These are phyloP conservation scores for Termitomyces sp. DNA, from an alignment of 768 basidiomycete genomes.

Conservation along the genomic window DNA sequence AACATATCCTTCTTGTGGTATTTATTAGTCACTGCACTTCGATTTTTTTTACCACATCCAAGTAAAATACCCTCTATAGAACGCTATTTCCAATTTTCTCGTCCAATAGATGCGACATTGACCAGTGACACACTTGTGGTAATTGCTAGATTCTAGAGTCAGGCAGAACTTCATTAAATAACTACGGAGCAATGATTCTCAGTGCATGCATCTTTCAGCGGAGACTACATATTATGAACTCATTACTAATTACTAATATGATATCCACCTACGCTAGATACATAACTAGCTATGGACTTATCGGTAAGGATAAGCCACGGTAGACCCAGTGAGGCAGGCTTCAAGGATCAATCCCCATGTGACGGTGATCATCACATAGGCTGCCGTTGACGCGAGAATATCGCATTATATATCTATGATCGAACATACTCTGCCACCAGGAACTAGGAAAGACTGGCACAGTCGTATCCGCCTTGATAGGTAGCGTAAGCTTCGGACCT, in stretches of 20 bases:
- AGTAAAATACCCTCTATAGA: neutral
- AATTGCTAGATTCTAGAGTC: neutral
- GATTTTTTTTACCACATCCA: neutral
- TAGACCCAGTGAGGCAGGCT: neutral
- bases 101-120: neutral
- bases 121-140: neutral
- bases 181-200: neutral
- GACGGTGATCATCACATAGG: neutral
- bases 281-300: too few relatives aligned
- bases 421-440: neutral
- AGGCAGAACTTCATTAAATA: neutral
- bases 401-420: neutral
- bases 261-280: too few relatives aligned
- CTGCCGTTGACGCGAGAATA: neutral
- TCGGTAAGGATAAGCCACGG: too few relatives aligned
- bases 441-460: neutral
- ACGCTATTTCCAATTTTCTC: too few relatives aligned
- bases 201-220: neutral
- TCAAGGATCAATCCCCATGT: neutral
- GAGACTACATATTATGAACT: neutral
- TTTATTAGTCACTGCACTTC: neutral
- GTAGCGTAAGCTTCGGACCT: neutral
- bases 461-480: neutral
- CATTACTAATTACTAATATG: too few relatives aligned
- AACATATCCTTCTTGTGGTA: neutral